Conservation (phyloP, 768 basidiomycete species). For the Mycena filopes region DNA sequence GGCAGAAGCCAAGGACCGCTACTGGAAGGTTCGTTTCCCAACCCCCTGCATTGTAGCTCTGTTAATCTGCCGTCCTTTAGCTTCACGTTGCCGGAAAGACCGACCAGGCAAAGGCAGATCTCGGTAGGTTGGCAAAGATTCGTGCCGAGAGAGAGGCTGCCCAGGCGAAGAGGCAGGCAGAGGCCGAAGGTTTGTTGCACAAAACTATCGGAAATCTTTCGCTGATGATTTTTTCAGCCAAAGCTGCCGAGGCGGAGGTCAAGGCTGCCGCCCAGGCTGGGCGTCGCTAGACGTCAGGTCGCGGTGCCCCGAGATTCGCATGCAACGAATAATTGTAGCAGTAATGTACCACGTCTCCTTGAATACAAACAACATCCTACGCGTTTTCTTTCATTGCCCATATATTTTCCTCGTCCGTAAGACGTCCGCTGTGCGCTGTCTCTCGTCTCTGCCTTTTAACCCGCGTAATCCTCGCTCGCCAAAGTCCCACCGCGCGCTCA, state of each 20-base stretch:
- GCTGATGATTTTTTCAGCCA: conserved; percentile 54
- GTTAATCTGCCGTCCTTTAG: conserved; percentile 45
- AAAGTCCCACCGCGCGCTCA: conserved; percentile 46
- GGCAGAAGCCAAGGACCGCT: conserved; percentile 86
- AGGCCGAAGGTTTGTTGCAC: conserved; percentile 74
- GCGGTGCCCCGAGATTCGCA: not conserved
- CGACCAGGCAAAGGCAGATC: conserved; percentile 87
- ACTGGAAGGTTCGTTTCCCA: conserved; percentile 75
- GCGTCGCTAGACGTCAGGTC: conserved; percentile 37
- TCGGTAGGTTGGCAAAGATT: conserved; percentile 87
- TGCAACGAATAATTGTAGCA: conserved; percentile 19
- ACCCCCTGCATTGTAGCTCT: not conserved
- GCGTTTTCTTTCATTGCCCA: conserved; percentile 11
- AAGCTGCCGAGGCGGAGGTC: conserved; percentile 69
- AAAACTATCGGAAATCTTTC: no score
- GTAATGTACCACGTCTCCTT: not conserved
- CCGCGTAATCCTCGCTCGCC: conserved; percentile 43
- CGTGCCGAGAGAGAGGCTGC: conserved; percentile 89
- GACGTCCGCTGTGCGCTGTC: conserved; percentile 37
- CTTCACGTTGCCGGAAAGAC: conserved; percentile 88
- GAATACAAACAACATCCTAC: not conserved
- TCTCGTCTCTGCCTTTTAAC: conserved; percentile 42
- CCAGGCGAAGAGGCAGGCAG: conserved; percentile 88
- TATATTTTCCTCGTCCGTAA: conserved; percentile 17
- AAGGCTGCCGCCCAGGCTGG: conserved; percentile 53